These are phyloP conservation scores for Pseudocercospora cruenta DNA, from an alignment of 2,329 filamentous ascomycete genomes.

Conservation along the genomic window DNA sequence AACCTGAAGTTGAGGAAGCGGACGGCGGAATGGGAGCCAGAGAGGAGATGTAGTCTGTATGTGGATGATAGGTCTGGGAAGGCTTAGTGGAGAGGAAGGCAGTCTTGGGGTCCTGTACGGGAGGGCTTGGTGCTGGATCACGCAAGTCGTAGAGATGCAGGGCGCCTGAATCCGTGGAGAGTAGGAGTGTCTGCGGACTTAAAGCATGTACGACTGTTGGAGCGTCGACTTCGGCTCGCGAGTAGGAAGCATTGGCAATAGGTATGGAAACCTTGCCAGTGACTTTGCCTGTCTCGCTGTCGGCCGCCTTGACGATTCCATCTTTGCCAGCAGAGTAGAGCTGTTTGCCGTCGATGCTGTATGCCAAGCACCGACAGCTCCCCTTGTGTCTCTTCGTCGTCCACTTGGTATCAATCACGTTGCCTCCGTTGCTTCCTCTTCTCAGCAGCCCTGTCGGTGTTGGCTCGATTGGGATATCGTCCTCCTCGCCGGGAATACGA, in stretches of 20 bases:
- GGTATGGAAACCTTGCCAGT: slow-evolving; percentile 82
- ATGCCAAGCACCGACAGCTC: slow-evolving; percentile 82
- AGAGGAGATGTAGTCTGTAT: slow-evolving; percentile 90
- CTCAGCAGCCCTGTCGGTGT: slow-evolving; percentile 19
- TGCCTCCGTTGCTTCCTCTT: slow-evolving; percentile 63
- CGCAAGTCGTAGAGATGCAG: slow-evolving; percentile 87
- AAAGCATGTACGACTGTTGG: slow-evolving; percentile 81
- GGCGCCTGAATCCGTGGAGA: slow-evolving; percentile 87
- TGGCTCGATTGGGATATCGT: slow-evolving; percentile 47
- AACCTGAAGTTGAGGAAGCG: slow-evolving; percentile 80
- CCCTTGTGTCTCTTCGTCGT: slow-evolving; percentile 88
- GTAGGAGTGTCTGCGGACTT: slow-evolving; percentile 82
- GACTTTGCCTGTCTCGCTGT: slow-evolving; percentile 66
- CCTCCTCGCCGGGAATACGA: slow-evolving; percentile 63
- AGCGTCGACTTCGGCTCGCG: slow-evolving; percentile 61
- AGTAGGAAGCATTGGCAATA: slow-evolving; percentile 38
- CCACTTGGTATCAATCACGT: slow-evolving; percentile 82
- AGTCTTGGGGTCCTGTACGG: slow-evolving; percentile 36
- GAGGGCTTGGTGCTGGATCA: slow-evolving; percentile 50
- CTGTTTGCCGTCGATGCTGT: slow-evolving; percentile 75
- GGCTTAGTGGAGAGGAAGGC: slow-evolving; percentile 64
- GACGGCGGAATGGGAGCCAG: slow-evolving; percentile 81
- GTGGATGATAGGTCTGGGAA: slow-evolving; percentile 79
- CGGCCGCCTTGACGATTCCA: slow-evolving; percentile 65
- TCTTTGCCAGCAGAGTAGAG: slow-evolving; percentile 65